Evolutionary conservation across 352 stramenopile genomes (phyloP).

Genomic region (Globisporangium recalcitrans): DNA sequence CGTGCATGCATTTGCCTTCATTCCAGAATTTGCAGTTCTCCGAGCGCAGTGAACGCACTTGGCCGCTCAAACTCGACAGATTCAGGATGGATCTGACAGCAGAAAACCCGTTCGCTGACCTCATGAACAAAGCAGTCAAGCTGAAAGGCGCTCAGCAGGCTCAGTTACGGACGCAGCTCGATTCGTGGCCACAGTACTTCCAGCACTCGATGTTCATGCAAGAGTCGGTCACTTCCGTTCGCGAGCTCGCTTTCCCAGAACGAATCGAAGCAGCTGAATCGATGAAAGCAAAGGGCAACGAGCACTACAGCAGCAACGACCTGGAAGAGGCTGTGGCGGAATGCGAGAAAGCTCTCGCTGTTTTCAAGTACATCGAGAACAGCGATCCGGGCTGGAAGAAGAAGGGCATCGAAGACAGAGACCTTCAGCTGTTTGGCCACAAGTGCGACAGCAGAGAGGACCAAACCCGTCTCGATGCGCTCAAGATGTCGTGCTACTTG

Average conservation of each 20-base stretch:
- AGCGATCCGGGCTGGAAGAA: constrained; percentile 81
- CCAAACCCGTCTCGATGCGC: constrained; percentile 36
- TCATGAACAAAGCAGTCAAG: constrained; percentile 86
- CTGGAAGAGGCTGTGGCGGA: constrained; percentile 72
- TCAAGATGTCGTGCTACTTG: constrained; percentile 72
- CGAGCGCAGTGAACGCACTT: neutral
- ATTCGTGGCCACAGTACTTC: constrained; percentile 81
- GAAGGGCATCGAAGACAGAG: constrained; percentile 79
- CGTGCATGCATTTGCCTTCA: neutral
- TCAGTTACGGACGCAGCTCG: constrained; percentile 62
- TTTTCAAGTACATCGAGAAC: constrained; percentile 83
- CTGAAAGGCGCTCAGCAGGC: constrained; percentile 80
- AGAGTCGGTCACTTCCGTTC: constrained; percentile 51
- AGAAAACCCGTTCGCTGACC: constrained; percentile 71
- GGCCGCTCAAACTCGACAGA: neutral
- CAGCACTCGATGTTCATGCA: constrained; percentile 88
- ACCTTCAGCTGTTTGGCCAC: constrained; percentile 57
- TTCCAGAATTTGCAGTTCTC: neutral
- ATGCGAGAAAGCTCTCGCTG: constrained; percentile 78
- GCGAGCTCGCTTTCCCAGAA: constrained; percentile 40
- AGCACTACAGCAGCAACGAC: constrained; percentile 37
- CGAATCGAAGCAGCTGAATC: constrained; percentile 45
- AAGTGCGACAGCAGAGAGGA: constrained; percentile 40
- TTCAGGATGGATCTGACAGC: constrained; percentile 52
- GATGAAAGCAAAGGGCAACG: constrained; percentile 73